Conservation (phyloP, 192 early-diverging fungal species). For the Gaertneriomyces sp. region DNA sequence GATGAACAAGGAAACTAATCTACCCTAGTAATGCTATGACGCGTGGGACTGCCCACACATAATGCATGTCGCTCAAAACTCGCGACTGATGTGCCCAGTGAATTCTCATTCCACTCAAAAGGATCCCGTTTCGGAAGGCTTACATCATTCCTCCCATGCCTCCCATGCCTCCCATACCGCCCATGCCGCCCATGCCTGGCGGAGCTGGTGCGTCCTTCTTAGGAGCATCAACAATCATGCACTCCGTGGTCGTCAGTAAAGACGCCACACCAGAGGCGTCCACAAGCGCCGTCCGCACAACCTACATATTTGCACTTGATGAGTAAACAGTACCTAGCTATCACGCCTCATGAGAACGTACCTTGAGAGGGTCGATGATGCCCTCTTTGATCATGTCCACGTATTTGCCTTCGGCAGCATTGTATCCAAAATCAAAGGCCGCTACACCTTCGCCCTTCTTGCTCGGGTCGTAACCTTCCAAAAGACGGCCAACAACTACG, state of each 20-base stretch:
- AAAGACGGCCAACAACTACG: conserved; percentile 92
- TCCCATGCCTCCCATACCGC: conserved; percentile 67
- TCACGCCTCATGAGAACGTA: too few species aligned
- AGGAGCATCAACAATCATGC: conserved; percentile 96
- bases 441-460: conserved; percentile 15
- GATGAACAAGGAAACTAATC: too few species aligned
- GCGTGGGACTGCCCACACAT: too few species aligned
- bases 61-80: too few species aligned
- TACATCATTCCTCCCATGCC: conserved; percentile 50
- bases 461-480: conserved; percentile 64
- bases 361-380: conserved; percentile 97
- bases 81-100: too few species aligned
- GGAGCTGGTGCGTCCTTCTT: conserved; percentile 61
- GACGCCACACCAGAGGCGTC: conserved; percentile 97
- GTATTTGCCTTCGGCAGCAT: conserved; percentile 89
- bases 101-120: too few species aligned
- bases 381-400: conserved; percentile 96
- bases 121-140: too few species aligned
- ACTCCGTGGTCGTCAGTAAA: conserved; percentile 96
- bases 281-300: conserved; percentile 95
- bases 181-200: conserved; percentile 63
- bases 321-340: too few species aligned
- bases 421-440: conserved; percentile 87
- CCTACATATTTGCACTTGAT: conserved; percentile 22
- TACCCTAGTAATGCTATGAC: too few species aligned